A percentile compares a stretch with the other conserved stretches of the same genome.
phyloP scores from a whole-genome alignment of 2,329 filamentous ascomycete species.

The Dactylellina parvicollis region DNA sequence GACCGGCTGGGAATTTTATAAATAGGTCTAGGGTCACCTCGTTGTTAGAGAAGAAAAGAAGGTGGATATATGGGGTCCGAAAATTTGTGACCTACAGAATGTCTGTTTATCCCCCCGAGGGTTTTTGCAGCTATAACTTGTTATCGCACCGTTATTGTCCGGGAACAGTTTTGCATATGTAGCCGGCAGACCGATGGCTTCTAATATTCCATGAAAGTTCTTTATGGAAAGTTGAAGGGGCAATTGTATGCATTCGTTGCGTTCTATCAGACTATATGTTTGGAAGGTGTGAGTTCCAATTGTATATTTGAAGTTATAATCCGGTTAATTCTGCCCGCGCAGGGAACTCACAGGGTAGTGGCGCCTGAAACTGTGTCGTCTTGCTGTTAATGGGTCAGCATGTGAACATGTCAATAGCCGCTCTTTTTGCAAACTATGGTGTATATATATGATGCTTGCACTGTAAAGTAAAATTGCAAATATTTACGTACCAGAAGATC shows the following conservation, averaged over 20 bases:
- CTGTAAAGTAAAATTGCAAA: too few relatives aligned
- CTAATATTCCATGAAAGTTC: not conserved
- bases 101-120: not conserved
- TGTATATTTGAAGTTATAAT: too few relatives aligned
- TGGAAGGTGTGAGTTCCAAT: too few relatives aligned
- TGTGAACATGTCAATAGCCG: too few relatives aligned
- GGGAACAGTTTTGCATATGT: not conserved
- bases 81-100: not conserved
- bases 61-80: too few relatives aligned
- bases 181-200: not conserved
- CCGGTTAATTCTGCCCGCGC: too few relatives aligned
- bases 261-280: not conserved
- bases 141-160: conserved; percentile 5
- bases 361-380: too few relatives aligned
- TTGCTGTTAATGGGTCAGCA: too few relatives aligned
- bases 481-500: too few relatives aligned
- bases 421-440: too few relatives aligned
- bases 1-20: not conserved
- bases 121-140: not conserved
- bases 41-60: not conserved
- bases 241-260: not conserved
- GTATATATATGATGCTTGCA: too few relatives aligned
- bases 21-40: not conserved
- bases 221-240: not conserved
- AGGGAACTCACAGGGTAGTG: too few relatives aligned